Evolutionary conservation across 1,284 basidiomycete genomes (phyloP), one percentile per base, ranked within the genome.

Genomic region (Thecaphora thlaspeos): DNA sequence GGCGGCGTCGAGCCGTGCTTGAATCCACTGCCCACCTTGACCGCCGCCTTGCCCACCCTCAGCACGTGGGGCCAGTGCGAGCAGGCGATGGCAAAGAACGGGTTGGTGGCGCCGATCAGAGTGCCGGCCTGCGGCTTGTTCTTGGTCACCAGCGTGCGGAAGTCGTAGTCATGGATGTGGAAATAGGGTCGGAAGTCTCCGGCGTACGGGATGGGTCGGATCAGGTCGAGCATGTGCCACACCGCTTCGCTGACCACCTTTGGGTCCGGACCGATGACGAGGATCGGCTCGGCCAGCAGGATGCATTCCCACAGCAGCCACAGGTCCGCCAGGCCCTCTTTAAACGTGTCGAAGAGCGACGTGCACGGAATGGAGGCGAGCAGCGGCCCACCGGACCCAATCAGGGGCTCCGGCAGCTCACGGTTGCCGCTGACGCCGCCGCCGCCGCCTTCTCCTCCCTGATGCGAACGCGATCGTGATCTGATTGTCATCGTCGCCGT

Each of bases 161-260:
- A 88, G 67, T 96, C 92, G 37, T 84, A 84, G 70, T 97, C 94
- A 76, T 96, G 93, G 57, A 97, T 92, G 17, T 92, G 95, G 67
- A 97, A 89, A 78, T 94, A 97, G 0, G 93, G 94, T 9, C 93
- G 83, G 69, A 91, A 86, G 75, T 97, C 93, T 2, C 86, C 86
- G 0, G 87, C 86, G 18, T 90, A 82, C 0, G 91, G 90, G 24
- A 96, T 89, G 1, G 94, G 94, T 26, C 90, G 84, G 11, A 96
- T 78, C 2, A 97, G 80, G 75, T 95, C 91, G 24, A 89, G 83
- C 39, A 97, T 65, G 32, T 76, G 74, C 67, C 74, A 76, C 15
- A 78, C 71, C 0, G 73, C 70, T 79, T 91, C 91, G 90, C 90
- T 91, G 89, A 18, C 94, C 81, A 34, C 88, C 86, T 71, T 92